These are phyloP conservation scores for Claviceps digitariae DNA, from an alignment of 2,329 filamentous ascomycete genomes.

Conservation along the genomic window DNA sequence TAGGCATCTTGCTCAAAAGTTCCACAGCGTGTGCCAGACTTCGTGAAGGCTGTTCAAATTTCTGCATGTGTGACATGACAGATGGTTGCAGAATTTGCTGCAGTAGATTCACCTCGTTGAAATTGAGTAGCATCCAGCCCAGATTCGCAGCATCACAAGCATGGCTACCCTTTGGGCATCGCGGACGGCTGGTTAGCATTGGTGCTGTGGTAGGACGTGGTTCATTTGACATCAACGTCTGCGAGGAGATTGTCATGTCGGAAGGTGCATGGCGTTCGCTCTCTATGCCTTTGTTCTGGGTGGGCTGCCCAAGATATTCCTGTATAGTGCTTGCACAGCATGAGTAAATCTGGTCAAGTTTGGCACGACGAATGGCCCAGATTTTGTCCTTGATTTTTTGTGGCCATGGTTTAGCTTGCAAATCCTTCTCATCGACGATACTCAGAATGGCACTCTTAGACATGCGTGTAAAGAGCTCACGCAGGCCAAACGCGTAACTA, in stretches of 20 bases:
- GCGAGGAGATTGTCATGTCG: constrained; percentile 11
- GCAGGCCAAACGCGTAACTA: constrained; percentile 37
- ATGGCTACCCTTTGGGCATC: constrained; percentile 36
- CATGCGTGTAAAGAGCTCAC: constrained; percentile 34
- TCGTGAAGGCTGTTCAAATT: constrained; percentile 15
- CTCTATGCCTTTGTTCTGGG: constrained; percentile 10
- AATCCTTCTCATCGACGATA: constrained; percentile 27
- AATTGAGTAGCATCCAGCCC: constrained; percentile 40
- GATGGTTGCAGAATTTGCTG: constrained; percentile 24
- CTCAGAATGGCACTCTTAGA: constrained; percentile 36
- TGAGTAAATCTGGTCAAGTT: constrained; percentile 35
- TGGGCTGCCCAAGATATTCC: constrained; percentile 28
- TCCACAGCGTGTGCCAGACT: constrained; percentile 34
- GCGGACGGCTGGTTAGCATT: constrained; percentile 23
- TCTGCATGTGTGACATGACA: constrained; percentile 12
- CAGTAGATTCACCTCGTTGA: constrained; percentile 32
- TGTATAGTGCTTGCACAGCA: constrained; percentile 30
- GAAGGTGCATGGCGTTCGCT: constrained; percentile 9
- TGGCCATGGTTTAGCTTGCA: constrained; percentile 32
- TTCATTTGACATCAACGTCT: constrained; percentile 4
- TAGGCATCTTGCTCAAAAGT: constrained; percentile 28
- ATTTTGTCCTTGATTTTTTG: constrained; percentile 33
- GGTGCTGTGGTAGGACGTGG: constrained; percentile 7
- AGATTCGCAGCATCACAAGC: constrained; percentile 39
- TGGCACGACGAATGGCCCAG: constrained; percentile 33